Evolutionary conservation across 805 yeast species (phyloP).

Genomic region (Metahyphopichia silvanorum): DNA sequence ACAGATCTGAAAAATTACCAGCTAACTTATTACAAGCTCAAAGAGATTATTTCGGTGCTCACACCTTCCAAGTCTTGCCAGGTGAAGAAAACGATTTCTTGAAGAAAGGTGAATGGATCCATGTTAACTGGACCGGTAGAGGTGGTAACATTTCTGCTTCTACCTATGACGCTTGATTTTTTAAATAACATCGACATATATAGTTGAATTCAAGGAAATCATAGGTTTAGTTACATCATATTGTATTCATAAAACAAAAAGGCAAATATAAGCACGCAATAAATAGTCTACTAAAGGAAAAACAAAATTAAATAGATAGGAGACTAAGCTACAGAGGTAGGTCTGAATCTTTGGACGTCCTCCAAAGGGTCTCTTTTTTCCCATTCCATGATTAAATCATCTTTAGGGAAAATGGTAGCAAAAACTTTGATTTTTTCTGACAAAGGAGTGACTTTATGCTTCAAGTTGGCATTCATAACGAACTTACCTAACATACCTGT

Average conservation of each 20-base stretch:
- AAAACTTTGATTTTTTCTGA: slow-evolving; percentile 93
- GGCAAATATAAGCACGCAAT: too few relatives aligned
- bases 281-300: too few relatives aligned
- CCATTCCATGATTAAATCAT: slow-evolving; percentile 83
- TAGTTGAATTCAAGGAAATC: too few relatives aligned
- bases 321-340: too few relatives aligned
- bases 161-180: slow-evolving; percentile 81
- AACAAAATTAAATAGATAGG: too few relatives aligned
- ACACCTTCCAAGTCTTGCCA: slow-evolving; percentile 94
- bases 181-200: too few relatives aligned
- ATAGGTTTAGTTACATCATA: too few relatives aligned
- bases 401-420: slow-evolving; percentile 97
- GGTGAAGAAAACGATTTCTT: slow-evolving; percentile 72
- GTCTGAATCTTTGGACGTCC: not conserved
- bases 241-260: too few relatives aligned
- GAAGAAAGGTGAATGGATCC: slow-evolving; percentile 82
- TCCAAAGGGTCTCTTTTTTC: slow-evolving; percentile 56
- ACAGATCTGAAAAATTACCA: slow-evolving; percentile 92
- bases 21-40: slow-evolving; percentile 99
- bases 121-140: slow-evolving; percentile 98
- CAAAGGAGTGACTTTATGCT: slow-evolving; percentile 76
- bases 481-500: slow-evolving; percentile 91
- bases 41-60: slow-evolving; percentile 99
- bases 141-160: slow-evolving; percentile 98
- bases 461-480: slow-evolving; percentile 72